Evolutionary conservation across 2,329 filamentous ascomycete genomes (phyloP), one percentile per base, ranked within the genome.

Genomic region (Colletotrichum gloeosporioides): DNA sequence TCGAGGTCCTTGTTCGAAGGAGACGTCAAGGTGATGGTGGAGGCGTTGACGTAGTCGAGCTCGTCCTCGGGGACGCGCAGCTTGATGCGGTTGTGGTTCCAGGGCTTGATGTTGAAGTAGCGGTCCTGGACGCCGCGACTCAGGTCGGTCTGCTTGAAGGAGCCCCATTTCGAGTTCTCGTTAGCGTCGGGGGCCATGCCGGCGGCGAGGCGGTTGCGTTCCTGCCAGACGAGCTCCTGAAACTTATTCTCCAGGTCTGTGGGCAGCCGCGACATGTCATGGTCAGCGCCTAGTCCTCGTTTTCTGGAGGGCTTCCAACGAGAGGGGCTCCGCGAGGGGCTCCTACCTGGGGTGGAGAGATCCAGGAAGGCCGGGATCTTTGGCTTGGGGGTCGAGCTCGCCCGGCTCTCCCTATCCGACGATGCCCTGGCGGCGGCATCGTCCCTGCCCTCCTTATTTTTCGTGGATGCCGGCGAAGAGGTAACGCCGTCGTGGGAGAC

Each of bases 101-200:
- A 99, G 0, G 96, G 95, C 82, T 96, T 94, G 78, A 99, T 95
- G 82, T 99, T 98, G 70, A 89, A 84, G 85, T 99, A 99, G 71
- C 97, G 93, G 84, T 99, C 98, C 79, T 96, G 86, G 34, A 76
- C 79, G 74, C 61, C 79, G 80, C 75, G 81, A 82, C 69, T 80
- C 78, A 49, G 80, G 78, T 86, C 83, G 13, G 79, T 75, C 67
- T 85, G 85, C 73, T 84, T 84, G 71, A 82, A 85, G 18, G 76
- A 73, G 53, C 73, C 70, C 85, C 85, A 87, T 78, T 79, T 83
- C 69, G 78, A 81, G 27, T 84, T 80, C 9, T 80, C 75, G 27
- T 81, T 78, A 59, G 69, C 75, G 15, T 84, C 82, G 82, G 87
- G 87, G 71, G 83, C 82, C 12, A 81, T 71, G 27, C 86, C 84